Evolutionary conservation across 495 filamentous ascomycete genomes (phyloP), one percentile per base, ranked within the genome.

Genomic region (Letharia lupina): DNA sequence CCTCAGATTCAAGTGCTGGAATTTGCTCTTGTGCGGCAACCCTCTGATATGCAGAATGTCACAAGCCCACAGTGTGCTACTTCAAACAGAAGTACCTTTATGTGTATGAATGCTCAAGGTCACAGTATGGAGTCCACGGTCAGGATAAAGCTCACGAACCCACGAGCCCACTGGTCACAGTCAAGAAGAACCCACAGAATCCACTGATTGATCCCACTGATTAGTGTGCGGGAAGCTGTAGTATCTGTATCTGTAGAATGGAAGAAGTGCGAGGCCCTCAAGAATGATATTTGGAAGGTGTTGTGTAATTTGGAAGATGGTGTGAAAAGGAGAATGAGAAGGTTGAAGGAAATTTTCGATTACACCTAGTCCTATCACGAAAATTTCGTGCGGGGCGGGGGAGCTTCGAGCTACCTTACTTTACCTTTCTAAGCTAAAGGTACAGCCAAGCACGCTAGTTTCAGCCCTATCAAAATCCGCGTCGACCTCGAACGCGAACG

Each of bases 161-260:
- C 65, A 57, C 65, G 20, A 64, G 56, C 66, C 66, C 66, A 52
- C 64, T 20, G 59, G 64, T 66, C 64, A 61, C 64, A 66, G 40
- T 66, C 58, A 56, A 61, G 35, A 54, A 66, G 64, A 60, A 40
- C 64, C 64, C 64, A 61, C 64, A 52, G 65, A 67, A 35, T 68
- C 62, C 58, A 65, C 68, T 67, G 68, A 63, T 54, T 62, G 52
- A 68, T 63, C 68, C 65, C 65, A 58, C 68, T 65, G 64, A 61
- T 52, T 40, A 28, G 58, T 52, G 37, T 23, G 28, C 48, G 8
- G 23, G 20, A 28, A 9, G 6, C 0, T 37, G 6, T 9, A 15
- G 45, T 57, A 35, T 33, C 28, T 35, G 52, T 16, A 18, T 6
- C n/a, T 35, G 52, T 56, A 37, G 5, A 57, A 9, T 57, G 13